Conservation (phyloP, 805 yeast species). For the Priceomyces carsonii region DNA sequence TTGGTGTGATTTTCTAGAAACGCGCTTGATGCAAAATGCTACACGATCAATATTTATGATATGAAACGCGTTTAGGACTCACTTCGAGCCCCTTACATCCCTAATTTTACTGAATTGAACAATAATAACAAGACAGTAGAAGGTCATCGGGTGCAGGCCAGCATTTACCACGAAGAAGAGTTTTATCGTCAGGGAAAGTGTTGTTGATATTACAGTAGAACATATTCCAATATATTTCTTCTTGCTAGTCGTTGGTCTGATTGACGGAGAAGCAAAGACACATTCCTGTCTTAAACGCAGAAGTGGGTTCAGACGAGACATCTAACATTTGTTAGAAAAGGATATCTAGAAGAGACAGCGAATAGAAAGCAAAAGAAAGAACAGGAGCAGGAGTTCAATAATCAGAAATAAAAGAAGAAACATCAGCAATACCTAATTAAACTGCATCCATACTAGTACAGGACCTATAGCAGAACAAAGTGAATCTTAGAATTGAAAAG, state of each 20-base stretch:
- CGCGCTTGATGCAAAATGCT: neutral
- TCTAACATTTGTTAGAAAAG: constrained; percentile 3
- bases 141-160: constrained; percentile 1
- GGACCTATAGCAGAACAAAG: neutral
- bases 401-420: too few relatives aligned
- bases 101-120: constrained; percentile 1
- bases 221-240: too few relatives aligned
- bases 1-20: neutral
- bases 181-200: too few relatives aligned
- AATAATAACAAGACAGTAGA: neutral
- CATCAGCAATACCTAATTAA: too few relatives aligned
- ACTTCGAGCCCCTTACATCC: constrained; percentile 1
- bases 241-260: too few relatives aligned
- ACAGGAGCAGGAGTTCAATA: neutral
- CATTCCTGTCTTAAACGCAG: constrained; percentile 4
- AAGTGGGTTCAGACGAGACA: neutral
- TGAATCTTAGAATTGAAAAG: neutral
- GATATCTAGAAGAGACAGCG: neutral
- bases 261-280: neutral
- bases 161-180: too few relatives aligned
- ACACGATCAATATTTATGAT: constrained; percentile 2
- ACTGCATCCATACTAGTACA: too few relatives aligned
- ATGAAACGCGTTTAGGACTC: neutral
- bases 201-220: too few relatives aligned
- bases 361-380: neutral